A percentile compares a stretch with the other conserved stretches of the same genome.
These are phyloP conservation scores for Diaporthe humulicola DNA, from an alignment of 2,329 filamentous ascomycete species.

Conservation along the genomic window DNA sequence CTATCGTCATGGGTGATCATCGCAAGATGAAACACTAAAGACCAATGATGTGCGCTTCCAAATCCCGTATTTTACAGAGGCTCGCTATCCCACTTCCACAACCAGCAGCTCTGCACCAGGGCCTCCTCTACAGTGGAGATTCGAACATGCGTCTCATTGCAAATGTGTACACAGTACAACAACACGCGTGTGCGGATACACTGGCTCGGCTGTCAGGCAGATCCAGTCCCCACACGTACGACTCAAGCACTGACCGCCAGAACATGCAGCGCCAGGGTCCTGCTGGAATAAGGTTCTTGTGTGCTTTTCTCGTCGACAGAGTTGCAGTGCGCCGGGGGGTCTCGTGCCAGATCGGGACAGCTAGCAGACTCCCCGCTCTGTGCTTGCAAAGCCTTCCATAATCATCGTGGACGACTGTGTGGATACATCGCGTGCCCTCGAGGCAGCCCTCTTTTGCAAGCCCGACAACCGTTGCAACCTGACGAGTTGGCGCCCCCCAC, in stretches of 20 bases:
- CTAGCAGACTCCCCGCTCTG: constrained; percentile 29
- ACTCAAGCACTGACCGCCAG: constrained; percentile 32
- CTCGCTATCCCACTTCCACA: background rate
- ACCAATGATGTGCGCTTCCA: background rate
- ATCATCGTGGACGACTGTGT: constrained; percentile 8
- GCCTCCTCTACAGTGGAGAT: background rate
- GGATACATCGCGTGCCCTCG: constrained; percentile 27
- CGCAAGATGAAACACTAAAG: constrained; percentile 13
- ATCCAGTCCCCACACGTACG: constrained; percentile 29
- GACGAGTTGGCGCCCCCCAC: constrained; percentile 30
- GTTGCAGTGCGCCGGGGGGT: constrained; percentile 16
- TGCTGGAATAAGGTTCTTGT: constrained; percentile 32
- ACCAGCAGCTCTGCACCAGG: background rate
- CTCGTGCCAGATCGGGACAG: constrained; percentile 32
- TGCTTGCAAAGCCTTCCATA: constrained; percentile 31
- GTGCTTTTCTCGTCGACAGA: constrained; percentile 25
- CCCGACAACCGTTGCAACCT: constrained; percentile 26
- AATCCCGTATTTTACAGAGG: background rate
- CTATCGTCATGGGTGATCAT: constrained; percentile 18
- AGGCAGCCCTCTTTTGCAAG: constrained; percentile 6
- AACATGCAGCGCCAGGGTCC: constrained; percentile 26
- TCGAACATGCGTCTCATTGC: background rate
- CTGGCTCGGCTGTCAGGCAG: constrained; percentile 28
- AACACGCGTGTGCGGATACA: background rate
- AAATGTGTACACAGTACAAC: constrained; percentile 6